Percentiles rank a stretch among this genome's conserved stretches.
Evolutionary conservation across 169 alveolate genomes (phyloP).

Genomic region (Eimeria praecox): DNA sequence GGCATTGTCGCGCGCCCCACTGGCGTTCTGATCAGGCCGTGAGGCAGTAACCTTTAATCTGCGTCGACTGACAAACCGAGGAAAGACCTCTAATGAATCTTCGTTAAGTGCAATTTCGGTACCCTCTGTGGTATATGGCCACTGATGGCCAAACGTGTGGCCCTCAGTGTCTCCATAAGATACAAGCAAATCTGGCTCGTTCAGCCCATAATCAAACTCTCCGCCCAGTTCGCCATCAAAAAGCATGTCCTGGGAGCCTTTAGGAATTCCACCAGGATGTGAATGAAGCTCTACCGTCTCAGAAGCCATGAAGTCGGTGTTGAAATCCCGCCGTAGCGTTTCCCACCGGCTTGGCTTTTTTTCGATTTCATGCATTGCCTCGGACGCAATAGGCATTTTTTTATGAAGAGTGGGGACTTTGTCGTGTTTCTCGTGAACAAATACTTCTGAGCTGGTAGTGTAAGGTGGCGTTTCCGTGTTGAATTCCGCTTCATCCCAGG

Average conservation of each 20-base stretch:
- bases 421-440: not conserved
- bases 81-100: not conserved
- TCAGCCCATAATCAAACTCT: not conserved
- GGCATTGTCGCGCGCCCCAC: not conserved
- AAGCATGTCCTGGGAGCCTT: not conserved
- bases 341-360: constrained; percentile 23
- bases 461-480: not conserved
- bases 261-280: not conserved
- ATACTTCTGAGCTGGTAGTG: not conserved
- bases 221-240: not conserved
- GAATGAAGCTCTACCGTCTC: not conserved
- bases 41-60: not conserved
- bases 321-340: not conserved
- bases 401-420: not conserved
- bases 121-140: not conserved
- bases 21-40: not conserved
- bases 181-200: not conserved
- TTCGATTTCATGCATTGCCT: not conserved
- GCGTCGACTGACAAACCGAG: not conserved
- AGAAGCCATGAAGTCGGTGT: not conserved
- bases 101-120: not conserved
- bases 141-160: not conserved
- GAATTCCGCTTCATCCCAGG: not conserved
- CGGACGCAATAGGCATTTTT: not conserved
- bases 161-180: not conserved